These are phyloP conservation scores for Candida neerlandica DNA, from an alignment of 1,139 yeast genomes.

Conservation along the genomic window DNA sequence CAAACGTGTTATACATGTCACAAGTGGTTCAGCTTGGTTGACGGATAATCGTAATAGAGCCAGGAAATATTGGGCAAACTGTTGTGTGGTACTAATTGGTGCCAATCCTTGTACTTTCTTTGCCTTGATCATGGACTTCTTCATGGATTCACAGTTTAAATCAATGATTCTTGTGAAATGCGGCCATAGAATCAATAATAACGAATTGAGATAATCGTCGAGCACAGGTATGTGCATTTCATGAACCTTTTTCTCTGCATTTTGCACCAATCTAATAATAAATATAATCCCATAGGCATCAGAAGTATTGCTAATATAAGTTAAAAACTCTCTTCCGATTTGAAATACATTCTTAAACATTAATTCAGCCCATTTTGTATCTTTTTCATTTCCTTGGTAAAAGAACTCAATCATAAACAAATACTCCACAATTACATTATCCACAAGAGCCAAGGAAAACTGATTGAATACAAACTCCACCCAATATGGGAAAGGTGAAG, in stretches of 20 bases:
- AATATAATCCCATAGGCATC: slow-evolving; percentile 81
- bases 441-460: slow-evolving; percentile 72
- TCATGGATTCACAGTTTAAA: slow-evolving; percentile 70
- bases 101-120: slow-evolving; percentile 49
- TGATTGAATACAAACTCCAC: slow-evolving; percentile 75
- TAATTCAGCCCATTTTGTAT: slow-evolving; percentile 52
- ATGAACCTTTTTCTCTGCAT: slow-evolving; percentile 63
- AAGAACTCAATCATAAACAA: slow-evolving; percentile 75
- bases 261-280: slow-evolving; percentile 73
- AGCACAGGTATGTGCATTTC: slow-evolving; percentile 70
- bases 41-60: slow-evolving; percentile 66
- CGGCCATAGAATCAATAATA: slow-evolving; percentile 79
- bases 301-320: slow-evolving; percentile 28
- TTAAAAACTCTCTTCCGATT: slow-evolving; percentile 43
- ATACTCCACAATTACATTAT: slow-evolving; percentile 79
- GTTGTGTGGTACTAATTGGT: slow-evolving; percentile 66
- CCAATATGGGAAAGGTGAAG: slow-evolving; percentile 65
- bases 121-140: slow-evolving; percentile 29
- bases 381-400: slow-evolving; percentile 48
- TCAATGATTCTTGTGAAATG: slow-evolving; percentile 78
- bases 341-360: slow-evolving; percentile 53
- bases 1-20: slow-evolving; percentile 66
- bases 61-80: slow-evolving; percentile 73
- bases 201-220: slow-evolving; percentile 71
- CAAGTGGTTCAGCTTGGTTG: slow-evolving; percentile 66